Conservation (phyloP, 371 early-diverging fungal genomes). For the Apophysomyces elegans region DNA sequence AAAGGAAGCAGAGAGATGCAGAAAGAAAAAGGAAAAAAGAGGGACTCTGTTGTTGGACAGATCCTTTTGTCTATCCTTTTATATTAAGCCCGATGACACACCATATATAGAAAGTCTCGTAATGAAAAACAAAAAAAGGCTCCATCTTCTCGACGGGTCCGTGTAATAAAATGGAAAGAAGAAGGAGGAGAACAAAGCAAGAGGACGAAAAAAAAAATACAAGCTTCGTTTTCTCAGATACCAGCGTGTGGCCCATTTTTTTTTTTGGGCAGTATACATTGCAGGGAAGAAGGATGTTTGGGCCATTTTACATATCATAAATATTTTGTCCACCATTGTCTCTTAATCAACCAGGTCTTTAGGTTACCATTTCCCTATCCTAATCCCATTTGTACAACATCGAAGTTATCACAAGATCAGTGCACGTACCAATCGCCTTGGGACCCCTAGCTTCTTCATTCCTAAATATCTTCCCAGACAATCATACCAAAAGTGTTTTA, state of each 20-base stretch:
- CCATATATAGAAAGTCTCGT: background rate
- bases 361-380: too few relatives aligned
- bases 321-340: too few relatives aligned
- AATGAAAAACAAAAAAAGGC: background rate
- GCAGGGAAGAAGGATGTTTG: background rate
- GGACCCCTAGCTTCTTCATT: too few relatives aligned
- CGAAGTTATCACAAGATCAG: slow-evolving; percentile 1
- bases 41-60: background rate
- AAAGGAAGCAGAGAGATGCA: background rate
- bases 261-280: background rate
- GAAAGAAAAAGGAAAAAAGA: slow-evolving; percentile 1
- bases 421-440: background rate
- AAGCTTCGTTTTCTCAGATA: background rate
- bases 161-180: background rate
- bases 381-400: slow-evolving; percentile 1
- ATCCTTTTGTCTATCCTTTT: background rate
- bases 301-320: too few relatives aligned
- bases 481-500: too few relatives aligned
- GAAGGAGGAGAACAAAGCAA: background rate
- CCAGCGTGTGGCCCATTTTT: too few relatives aligned
- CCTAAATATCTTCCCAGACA: too few relatives aligned
- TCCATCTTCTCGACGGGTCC: slow-evolving; percentile 1
- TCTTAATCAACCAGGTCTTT: too few relatives aligned
- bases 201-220: background rate
- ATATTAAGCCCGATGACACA: background rate